Conservation (phyloP, 2,329 filamentous ascomycete genomes). For the Sporothrix pallida region DNA sequence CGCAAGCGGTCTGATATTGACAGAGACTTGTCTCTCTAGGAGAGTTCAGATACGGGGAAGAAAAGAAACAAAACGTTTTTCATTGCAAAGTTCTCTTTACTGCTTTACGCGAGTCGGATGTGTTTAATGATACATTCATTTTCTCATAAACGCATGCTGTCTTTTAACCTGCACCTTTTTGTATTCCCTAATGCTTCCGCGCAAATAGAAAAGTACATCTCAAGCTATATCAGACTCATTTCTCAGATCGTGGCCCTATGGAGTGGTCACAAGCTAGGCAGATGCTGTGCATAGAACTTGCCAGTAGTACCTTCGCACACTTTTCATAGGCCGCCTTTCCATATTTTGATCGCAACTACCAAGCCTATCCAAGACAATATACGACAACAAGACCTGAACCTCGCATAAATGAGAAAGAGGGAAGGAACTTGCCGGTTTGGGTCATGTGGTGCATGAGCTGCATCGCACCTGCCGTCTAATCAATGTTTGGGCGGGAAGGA, state of each 20-base stretch:
- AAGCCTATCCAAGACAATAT: not conserved
- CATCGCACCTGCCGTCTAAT: not conserved
- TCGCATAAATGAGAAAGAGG: not conserved
- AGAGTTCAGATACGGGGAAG: not conserved
- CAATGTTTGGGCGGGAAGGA: not conserved
- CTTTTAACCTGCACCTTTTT: not conserved
- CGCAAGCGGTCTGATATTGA: not conserved
- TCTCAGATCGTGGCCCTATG: no score
- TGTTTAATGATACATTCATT: not conserved
- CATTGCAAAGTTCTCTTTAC: no score
- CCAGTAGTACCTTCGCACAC: not conserved
- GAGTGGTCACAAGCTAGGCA: no score
- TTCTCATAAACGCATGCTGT: not conserved
- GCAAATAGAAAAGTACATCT: no score
- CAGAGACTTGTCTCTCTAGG: not conserved
- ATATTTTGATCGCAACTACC: not conserved
- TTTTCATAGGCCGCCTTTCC: not conserved
- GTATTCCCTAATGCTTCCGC: not conserved
- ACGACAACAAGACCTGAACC: not conserved
- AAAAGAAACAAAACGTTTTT: not conserved
- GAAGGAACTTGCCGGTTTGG: not conserved
- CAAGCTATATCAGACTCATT: no score
- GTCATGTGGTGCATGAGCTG: not conserved
- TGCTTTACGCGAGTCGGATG: not conserved
- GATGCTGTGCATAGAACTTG: not conserved